A percentile compares a stretch with the other conserved stretches of the same genome.
Evolutionary conservation across 148 eudicot genomes (phyloP).

Genomic region (Polygonum aviculare): DNA sequence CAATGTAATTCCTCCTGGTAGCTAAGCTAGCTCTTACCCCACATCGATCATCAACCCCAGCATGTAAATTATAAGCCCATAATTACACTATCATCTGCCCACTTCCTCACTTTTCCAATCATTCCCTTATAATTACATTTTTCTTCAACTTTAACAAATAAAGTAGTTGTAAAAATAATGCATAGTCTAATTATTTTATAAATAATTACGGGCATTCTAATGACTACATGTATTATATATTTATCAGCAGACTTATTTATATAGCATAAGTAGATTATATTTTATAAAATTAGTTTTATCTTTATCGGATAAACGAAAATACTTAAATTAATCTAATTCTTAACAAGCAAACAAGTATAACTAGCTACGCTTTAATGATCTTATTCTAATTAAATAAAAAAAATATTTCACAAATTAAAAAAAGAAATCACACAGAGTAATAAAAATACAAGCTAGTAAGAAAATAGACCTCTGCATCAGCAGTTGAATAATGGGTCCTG

Average conservation of each 20-base stretch:
- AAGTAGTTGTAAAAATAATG: too few relatives aligned
- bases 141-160: background rate
- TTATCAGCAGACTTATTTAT: too few relatives aligned
- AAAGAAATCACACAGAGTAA: background rate
- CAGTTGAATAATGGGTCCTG: background rate
- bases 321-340: background rate
- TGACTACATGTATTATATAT: too few relatives aligned
- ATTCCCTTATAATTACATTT: constrained; percentile 12
- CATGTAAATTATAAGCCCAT: background rate
- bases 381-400: too few relatives aligned
- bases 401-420: background rate
- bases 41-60: background rate
- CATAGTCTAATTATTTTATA: too few relatives aligned
- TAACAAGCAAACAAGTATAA: too few relatives aligned
- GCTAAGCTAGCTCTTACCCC: too few relatives aligned
- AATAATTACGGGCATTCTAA: too few relatives aligned
- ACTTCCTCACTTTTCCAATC: background rate
- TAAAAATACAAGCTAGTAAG: background rate
- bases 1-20: background rate
- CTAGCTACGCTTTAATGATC: background rate
- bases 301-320: background rate
- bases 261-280: too few relatives aligned
- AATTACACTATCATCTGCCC: constrained; percentile 1
- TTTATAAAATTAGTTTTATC: background rate
- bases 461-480: background rate